Evolutionary conservation across 208 protist genomes (phyloP).

Genomic region (Acanthamoeba polyphaga): DNA sequence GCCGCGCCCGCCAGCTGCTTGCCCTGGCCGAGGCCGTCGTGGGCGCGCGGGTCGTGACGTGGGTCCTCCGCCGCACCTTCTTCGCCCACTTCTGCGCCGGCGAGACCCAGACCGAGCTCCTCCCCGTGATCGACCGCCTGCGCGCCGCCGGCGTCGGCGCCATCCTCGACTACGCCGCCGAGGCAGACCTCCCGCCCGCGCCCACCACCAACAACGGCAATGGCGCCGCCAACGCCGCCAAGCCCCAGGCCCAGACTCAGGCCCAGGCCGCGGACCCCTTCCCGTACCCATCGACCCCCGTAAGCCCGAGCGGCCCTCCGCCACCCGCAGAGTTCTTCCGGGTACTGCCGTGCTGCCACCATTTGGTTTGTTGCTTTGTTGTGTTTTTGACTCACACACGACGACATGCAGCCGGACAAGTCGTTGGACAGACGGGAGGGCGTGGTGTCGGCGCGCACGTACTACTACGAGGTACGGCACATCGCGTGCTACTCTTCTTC

Average conservation of each 20-base stretch:
- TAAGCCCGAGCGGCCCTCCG: background rate
- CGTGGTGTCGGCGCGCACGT: constrained; percentile 77
- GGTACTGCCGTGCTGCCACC: background rate
- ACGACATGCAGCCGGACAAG: constrained; percentile 71
- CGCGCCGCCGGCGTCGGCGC: constrained; percentile 91
- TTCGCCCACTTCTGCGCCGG: constrained; percentile 96
- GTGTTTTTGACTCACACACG: constrained; percentile 63
- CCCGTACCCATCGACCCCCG: background rate
- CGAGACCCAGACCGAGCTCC: constrained; percentile 93
- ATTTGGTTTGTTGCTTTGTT: constrained; percentile 85
- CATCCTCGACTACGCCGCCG: constrained; percentile 97
- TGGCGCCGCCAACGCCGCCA: background rate
- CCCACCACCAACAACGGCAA: background rate
- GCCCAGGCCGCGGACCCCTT: background rate
- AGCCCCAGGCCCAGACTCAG: background rate
- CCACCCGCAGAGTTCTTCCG: background rate
- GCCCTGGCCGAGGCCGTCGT: constrained; percentile 91
- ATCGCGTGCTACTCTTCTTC: constrained; percentile 19
- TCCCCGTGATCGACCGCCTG: constrained; percentile 90
- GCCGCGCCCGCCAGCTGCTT: constrained; percentile 91
- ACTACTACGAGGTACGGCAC: constrained; percentile 86
- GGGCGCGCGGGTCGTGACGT: background rate
- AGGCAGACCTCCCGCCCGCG: constrained; percentile 90
- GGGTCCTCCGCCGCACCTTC: constrained; percentile 92
- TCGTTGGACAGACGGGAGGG: constrained; percentile 36